Evolutionary conservation across 345 rosid species (phyloP).

Genomic region (Gossypium turneri): DNA sequence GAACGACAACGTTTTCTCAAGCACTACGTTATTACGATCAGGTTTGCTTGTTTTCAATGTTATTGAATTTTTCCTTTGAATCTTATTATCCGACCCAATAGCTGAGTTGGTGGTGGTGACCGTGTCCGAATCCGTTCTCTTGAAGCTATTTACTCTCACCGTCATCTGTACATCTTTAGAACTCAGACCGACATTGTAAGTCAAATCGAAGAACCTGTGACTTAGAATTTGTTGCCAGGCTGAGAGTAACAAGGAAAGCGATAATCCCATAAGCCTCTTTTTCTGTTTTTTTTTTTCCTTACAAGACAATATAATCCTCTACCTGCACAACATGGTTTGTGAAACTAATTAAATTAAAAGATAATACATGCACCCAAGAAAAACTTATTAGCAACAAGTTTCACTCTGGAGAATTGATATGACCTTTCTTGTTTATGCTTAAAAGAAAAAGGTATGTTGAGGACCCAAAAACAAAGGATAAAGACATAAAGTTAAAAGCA

Average conservation of each 20-base stretch:
- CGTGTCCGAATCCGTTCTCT: slow-evolving; percentile 27
- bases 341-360: neutral
- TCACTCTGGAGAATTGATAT: too few relatives aligned
- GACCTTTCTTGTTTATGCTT: too few relatives aligned
- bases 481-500: neutral
- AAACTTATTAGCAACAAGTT: too few relatives aligned
- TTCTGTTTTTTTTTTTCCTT: too few relatives aligned
- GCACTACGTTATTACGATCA: slow-evolving; percentile 18
- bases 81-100: neutral
- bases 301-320: neutral
- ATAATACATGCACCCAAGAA: neutral
- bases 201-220: slow-evolving; percentile 21
- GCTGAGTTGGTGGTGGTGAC: slow-evolving; percentile 40
- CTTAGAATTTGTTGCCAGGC: slow-evolving; percentile 36
- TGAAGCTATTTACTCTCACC: slow-evolving; percentile 29
- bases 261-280: slow-evolving; percentile 30
- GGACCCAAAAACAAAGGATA: too few relatives aligned
- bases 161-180: slow-evolving; percentile 16
- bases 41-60: slow-evolving; percentile 32
- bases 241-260: slow-evolving; percentile 36
- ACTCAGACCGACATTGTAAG: slow-evolving; percentile 19
- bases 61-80: slow-evolving; percentile 24
- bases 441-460: too few relatives aligned
- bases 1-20: slow-evolving; percentile 30
- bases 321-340: slow-evolving; percentile 8